A percentile compares a stretch with the other conserved stretches of the same genome.
Conservation (phyloP, 2,329 filamentous ascomycete species). For the Amphichorda felina region DNA sequence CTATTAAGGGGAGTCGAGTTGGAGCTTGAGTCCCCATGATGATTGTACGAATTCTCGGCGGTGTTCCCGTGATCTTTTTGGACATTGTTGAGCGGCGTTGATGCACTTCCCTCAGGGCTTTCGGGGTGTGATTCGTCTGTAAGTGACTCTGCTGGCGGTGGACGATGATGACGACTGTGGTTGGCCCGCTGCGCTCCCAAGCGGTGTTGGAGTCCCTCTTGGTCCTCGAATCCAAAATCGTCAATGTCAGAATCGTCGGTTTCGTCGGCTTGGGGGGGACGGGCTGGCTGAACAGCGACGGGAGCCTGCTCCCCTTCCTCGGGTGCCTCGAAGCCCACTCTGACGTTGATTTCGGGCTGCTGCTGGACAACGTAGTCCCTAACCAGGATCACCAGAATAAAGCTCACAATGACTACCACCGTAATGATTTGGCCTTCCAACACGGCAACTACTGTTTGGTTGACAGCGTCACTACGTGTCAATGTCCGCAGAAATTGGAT, state of each 20-base stretch:
- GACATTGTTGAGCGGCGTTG: too few relatives aligned
- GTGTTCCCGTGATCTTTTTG: too few relatives aligned
- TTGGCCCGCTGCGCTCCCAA: too few relatives aligned
- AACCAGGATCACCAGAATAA: constrained; percentile 94
- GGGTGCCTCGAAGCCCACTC: constrained; percentile 15
- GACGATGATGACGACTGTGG: too few relatives aligned
- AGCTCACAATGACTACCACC: constrained; percentile 78
- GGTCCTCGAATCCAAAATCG: neutral
- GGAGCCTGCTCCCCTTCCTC: neutral
- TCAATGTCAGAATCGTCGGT: neutral
- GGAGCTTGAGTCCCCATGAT: too few relatives aligned
- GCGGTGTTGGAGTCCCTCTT: neutral
- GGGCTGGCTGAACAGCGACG: constrained; percentile 1
- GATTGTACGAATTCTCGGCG: too few relatives aligned
- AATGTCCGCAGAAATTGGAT: constrained; percentile 45
- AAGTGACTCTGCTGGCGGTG: too few relatives aligned
- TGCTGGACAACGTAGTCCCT: constrained; percentile 98
- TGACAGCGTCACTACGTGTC: constrained; percentile 60
- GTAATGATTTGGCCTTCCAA: constrained; percentile 93
- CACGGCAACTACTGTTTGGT: constrained; percentile 69
- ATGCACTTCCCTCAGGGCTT: too few relatives aligned
- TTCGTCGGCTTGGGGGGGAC: neutral
- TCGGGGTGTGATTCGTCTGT: too few relatives aligned
- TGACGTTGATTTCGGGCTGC: constrained; percentile 83
- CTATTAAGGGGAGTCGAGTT: neutral